phyloP scores from a whole-genome alignment of 2,329 filamentous ascomycete genomes.

The Onygenales sp. region DNA sequence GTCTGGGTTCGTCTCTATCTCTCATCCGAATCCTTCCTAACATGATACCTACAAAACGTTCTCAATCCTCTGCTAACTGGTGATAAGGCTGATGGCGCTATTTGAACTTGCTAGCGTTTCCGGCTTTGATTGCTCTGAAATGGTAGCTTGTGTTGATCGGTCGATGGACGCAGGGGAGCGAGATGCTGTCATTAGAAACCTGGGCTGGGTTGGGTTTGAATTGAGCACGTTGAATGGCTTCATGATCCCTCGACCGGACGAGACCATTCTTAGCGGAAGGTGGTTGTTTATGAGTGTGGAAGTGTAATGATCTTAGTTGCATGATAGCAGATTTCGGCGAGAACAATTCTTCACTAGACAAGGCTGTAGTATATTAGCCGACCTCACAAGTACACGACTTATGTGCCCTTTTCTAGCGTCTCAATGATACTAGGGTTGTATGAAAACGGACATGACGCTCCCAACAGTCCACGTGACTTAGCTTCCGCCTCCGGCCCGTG shows the following conservation, averaged over 20 bases:
- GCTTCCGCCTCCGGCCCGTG: too few relatives aligned
- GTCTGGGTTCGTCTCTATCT: constrained; percentile 58
- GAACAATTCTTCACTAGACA: background rate
- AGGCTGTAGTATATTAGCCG: too few relatives aligned
- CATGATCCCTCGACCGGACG: constrained; percentile 41
- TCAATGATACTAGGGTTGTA: too few relatives aligned
- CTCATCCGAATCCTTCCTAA: background rate
- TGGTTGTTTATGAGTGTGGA: constrained; percentile 92
- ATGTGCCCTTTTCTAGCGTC: too few relatives aligned
- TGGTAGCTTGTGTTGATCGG: constrained; percentile 75
- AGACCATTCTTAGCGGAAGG: constrained; percentile 59
- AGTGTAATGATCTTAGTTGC: constrained; percentile 41
- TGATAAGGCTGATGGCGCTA: constrained; percentile 66
- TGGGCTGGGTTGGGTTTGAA: constrained; percentile 90
- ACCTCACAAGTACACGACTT: too few relatives aligned
- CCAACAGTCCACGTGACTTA: too few relatives aligned
- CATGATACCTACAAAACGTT: background rate
- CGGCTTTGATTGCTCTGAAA: constrained; percentile 60
- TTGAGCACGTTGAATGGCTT: constrained; percentile 71
- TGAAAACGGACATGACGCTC: too few relatives aligned
- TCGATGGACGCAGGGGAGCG: constrained; percentile 52
- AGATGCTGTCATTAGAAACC: constrained; percentile 63
- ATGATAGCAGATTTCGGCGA: background rate
- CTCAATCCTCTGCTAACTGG: constrained; percentile 19
- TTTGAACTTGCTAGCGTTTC: constrained; percentile 77